Conservation (phyloP, 352 stramenopile genomes). For the Globisporangium carolinianum region DNA sequence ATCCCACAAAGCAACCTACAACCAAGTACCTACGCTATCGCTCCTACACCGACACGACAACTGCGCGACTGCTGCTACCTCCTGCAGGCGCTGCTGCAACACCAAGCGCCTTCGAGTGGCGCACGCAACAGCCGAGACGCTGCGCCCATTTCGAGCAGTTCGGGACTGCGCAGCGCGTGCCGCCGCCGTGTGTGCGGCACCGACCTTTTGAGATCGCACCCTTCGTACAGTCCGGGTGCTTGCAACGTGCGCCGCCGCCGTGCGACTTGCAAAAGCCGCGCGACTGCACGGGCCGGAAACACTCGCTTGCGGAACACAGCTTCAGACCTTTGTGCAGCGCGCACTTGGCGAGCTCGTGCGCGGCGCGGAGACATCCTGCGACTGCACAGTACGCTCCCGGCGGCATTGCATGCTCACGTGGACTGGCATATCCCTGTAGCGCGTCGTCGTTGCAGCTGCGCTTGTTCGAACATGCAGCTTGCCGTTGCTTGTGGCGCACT, state of each 20-base stretch:
- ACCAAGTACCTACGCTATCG: no score
- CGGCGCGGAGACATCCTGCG: slow-evolving; percentile 23
- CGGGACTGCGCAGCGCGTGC: slow-evolving; percentile 34
- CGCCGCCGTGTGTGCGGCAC: slow-evolving; percentile 45
- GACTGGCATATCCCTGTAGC: no score
- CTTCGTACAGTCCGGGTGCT: slow-evolving; percentile 37
- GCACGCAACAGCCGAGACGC: slow-evolving; percentile 13
- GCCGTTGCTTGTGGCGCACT: no score
- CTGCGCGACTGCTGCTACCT: no score
- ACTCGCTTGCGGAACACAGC: slow-evolving; percentile 27
- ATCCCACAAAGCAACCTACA: no score
- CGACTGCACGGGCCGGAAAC: slow-evolving; percentile 38
- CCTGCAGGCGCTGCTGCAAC: no score
- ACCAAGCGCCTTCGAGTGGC: no score
- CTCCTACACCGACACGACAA: no score
- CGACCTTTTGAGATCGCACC: slow-evolving; percentile 43
- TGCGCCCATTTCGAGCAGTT: slow-evolving; percentile 44
- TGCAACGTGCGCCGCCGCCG: slow-evolving; percentile 46
- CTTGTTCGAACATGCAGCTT: no score
- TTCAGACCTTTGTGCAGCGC: slow-evolving; percentile 39
- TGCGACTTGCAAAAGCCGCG: slow-evolving; percentile 55
- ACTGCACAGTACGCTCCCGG: slow-evolving; percentile 15
- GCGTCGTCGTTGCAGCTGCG: no score
- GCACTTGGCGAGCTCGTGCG: slow-evolving; percentile 22
- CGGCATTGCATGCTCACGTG: not conserved